Evolutionary conservation across 129 eudicot species (phyloP).

Genomic region (Chrysanthemum lavandulifolium): DNA sequence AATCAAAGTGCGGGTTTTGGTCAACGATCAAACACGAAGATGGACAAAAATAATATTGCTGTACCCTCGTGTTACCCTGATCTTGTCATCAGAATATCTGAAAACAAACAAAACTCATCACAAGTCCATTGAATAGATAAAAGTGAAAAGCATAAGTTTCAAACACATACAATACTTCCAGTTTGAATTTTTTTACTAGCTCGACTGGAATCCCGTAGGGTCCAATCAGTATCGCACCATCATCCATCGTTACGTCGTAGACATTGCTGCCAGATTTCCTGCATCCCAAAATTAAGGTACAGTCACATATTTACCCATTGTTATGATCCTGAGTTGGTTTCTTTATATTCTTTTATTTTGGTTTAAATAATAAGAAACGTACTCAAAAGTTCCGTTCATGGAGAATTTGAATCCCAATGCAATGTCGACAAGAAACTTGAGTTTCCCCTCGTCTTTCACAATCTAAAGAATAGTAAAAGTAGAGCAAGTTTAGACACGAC

Average conservation of each 20-base stretch:
- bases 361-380: conserved; percentile 25
- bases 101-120: conserved; percentile 9
- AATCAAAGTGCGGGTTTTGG: not conserved
- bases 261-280: conserved; percentile 61
- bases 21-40: conserved; percentile 49
- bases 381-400: conserved; percentile 82
- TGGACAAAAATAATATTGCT: conserved; percentile 76
- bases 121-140: not conserved
- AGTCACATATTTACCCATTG: conserved; percentile 7
- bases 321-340: not conserved
- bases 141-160: not conserved
- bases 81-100: conserved; percentile 80
- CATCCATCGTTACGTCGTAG: conserved; percentile 87
- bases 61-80: conserved; percentile 78
- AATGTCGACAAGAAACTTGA: conserved; percentile 83
- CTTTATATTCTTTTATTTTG: not conserved
- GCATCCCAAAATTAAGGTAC: conserved; percentile 11
- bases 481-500: not conserved
- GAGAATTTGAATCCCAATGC: conserved; percentile 75
- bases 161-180: conserved; percentile 69
- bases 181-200: conserved; percentile 58
- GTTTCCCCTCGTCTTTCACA: conserved; percentile 61
- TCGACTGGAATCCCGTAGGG: conserved; percentile 82
- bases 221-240: conserved; percentile 81
- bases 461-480: conserved; percentile 42